Base-by-base conservation (phyloP, 106 monocot genomes). In the Allium fistulosum region DNA sequence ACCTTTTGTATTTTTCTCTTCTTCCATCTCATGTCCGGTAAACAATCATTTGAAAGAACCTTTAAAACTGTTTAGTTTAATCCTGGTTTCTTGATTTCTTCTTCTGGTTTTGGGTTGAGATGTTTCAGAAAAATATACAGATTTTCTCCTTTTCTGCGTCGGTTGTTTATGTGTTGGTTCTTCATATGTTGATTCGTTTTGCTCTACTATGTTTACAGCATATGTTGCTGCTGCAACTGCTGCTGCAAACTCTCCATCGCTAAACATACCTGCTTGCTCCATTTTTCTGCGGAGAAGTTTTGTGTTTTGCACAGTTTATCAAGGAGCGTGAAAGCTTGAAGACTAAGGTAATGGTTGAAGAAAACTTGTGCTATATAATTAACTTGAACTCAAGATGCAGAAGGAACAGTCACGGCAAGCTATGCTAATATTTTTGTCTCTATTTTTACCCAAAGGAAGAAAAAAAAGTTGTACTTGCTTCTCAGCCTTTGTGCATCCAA, bases 181-280 rank as follows among this genome's bases (percentile, higher is more conserved):
- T 68, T 53, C 51, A 53, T 69, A 53, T 48, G 53, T 8, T 7
- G 17, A 17, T 22, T 62, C 68, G 60, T 53, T 59, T 62, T 69
- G 61, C 45, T 62, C 59, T 15, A 68, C 9, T 6, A 46, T 53
- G 75, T 59, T 68, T 28, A 75, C 69, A 18, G 68, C 75, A 47
- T 75, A 75, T 12, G 75, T 67, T 50, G 75, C 46, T 62, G 75
- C 75, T 47, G 75, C 75, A 12, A 75, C 47, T 18, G 10, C 46
- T 18, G 18, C 58, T 47, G 66, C 75, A 69, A 68, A 75, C 68
- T 75, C 75, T 7, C 69, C 75, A 68, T 75, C 68, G 8, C 60
- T 61, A 27, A 53, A 28, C 48, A 22, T 61, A 11, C 61, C 68
- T 9, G 10, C 9, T 52, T 75, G 51, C 11, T 48, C 68, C 74